phyloP scores from a whole-genome alignment of 805 yeast genomes.

The Wickerhamomyces queroliae region DNA sequence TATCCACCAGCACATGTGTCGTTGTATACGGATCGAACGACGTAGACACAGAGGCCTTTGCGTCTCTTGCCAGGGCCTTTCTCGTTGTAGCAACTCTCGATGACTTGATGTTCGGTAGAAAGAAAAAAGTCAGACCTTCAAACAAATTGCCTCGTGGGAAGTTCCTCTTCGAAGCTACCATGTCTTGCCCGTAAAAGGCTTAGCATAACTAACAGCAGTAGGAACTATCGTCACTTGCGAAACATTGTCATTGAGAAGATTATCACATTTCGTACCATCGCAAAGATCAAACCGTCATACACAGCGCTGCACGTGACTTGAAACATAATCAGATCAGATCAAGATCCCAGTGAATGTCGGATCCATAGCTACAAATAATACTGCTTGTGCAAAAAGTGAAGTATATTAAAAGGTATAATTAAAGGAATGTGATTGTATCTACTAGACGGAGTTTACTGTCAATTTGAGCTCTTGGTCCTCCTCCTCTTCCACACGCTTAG shows the following conservation, averaged over 20 bases:
- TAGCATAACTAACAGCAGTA: background rate
- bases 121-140: conserved; percentile 11
- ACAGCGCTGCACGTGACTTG: too few relatives aligned
- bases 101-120: conserved; percentile 15
- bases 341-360: too few relatives aligned
- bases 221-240: too few relatives aligned
- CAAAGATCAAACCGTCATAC: too few relatives aligned
- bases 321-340: too few relatives aligned
- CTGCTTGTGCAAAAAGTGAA: too few relatives aligned
- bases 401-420: too few relatives aligned
- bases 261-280: too few relatives aligned
- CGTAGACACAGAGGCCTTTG: conserved; percentile 12
- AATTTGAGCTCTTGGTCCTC: background rate
- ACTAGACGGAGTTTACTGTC: too few relatives aligned
- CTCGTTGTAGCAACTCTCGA: conserved; percentile 13
- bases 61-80: conserved; percentile 10
- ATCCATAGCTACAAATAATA: too few relatives aligned
- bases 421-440: too few relatives aligned
- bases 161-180: background rate
- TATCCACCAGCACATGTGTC: conserved; percentile 17
- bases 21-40: conserved; percentile 5
- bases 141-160: conserved; percentile 5
- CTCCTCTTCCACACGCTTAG: background rate
- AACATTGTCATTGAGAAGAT: too few relatives aligned
- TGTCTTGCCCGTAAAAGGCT: background rate